Conservation (phyloP, 2,329 filamentous ascomycete genomes). For the Cladophialophora yegresii region DNA sequence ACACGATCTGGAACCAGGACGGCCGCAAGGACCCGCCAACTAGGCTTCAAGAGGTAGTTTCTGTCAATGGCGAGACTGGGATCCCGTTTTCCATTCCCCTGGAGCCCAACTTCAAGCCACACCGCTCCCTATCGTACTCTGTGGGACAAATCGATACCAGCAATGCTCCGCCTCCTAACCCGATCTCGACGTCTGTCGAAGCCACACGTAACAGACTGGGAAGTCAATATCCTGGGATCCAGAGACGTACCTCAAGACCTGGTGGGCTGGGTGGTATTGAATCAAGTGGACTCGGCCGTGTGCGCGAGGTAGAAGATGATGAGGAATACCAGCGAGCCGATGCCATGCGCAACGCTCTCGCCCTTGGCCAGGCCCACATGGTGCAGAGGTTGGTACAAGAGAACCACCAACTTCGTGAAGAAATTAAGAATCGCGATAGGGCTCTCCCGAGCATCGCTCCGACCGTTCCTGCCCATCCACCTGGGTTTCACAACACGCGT, state of each 20-base stretch:
- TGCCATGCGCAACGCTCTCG: conserved; percentile 45
- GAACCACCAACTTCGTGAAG: conserved; percentile 51
- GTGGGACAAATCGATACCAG: conserved; percentile 75
- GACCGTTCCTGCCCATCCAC: conserved; percentile 38
- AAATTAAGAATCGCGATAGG: conserved; percentile 47
- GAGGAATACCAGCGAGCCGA: conserved; percentile 39
- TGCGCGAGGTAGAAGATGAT: conserved; percentile 54
- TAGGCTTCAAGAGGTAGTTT: conserved; percentile 73
- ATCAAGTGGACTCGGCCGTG: conserved; percentile 48
- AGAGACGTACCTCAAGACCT: conserved; percentile 73
- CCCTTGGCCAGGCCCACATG: conserved; percentile 47
- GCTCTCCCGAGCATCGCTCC: conserved; percentile 46
- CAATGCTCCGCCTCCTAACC: conserved; percentile 32
- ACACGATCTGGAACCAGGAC: conserved; percentile 79
- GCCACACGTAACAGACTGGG: conserved; percentile 44
- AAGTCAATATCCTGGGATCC: conserved; percentile 66
- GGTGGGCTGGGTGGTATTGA: conserved; percentile 52
- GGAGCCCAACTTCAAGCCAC: conserved; percentile 87
- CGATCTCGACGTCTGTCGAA: conserved; percentile 40
- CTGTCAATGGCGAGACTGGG: conserved; percentile 60
- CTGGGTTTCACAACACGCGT: conserved; percentile 43
- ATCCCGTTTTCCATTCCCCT: conserved; percentile 86
- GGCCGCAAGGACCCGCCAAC: conserved; percentile 72
- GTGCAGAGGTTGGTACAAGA: conserved; percentile 52
- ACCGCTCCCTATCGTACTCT: conserved; percentile 94